phyloP scores from a whole-genome alignment of 2,329 filamentous ascomycete genomes.

The Didymella arachidicola region DNA sequence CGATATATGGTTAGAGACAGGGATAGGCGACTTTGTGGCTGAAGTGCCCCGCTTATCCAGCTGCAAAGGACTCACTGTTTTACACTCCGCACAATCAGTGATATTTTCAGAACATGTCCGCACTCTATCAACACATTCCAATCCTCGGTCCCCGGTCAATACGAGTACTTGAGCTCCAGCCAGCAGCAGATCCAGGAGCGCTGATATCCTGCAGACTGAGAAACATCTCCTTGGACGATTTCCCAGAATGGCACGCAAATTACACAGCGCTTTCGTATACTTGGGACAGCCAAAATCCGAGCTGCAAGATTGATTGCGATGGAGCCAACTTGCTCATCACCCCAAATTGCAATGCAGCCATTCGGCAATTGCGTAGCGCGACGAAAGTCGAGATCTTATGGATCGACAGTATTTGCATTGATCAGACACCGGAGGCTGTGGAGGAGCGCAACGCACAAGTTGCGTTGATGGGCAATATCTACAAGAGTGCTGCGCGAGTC shows the following conservation, averaged over 20 bases:
- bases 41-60: not conserved
- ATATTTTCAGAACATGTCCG: not conserved
- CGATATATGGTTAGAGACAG: not conserved
- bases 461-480: not conserved
- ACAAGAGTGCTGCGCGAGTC: not conserved
- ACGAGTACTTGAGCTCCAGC: not conserved
- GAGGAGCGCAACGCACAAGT: not conserved
- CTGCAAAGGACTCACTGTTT: not conserved
- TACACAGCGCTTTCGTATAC: constrained; percentile 19
- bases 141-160: not conserved
- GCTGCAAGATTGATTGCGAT: constrained; percentile 9
- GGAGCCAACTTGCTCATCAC: constrained; percentile 11
- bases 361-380: constrained; percentile 10
- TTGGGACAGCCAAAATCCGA: constrained; percentile 9
- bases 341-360: constrained; percentile 10
- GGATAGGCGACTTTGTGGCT: not conserved
- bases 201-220: not conserved
- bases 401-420: not conserved
- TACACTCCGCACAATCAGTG: not conserved
- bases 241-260: constrained; percentile 1
- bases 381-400: not conserved
- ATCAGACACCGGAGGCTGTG: not conserved
- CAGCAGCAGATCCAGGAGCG: not conserved
- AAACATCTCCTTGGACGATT: constrained; percentile 3
- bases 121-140: not conserved